Evolutionary conservation across 2,329 filamentous ascomycete species (phyloP).

Genomic region (Hirsutella minnesotensis): DNA sequence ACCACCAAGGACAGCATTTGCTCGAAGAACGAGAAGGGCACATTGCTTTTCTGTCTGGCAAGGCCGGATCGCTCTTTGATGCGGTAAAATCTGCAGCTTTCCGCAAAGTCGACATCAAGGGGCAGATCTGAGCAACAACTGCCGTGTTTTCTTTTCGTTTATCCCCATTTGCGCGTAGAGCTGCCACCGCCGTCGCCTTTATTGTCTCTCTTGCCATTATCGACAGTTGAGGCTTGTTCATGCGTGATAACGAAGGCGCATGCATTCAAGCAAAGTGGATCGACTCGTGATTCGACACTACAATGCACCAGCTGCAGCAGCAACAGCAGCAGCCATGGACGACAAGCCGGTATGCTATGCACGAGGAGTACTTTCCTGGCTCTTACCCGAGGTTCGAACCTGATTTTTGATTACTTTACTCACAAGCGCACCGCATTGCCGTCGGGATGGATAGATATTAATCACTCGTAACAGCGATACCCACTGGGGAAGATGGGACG

Average conservation of each 20-base stretch:
- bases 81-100: slow-evolving; percentile 61
- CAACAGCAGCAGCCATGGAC: background rate
- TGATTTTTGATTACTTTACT: background rate
- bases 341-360: background rate
- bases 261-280: too few species aligned
- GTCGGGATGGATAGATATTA: background rate
- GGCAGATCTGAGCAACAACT: slow-evolving; percentile 60
- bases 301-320: too few species aligned
- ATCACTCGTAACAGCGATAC: slow-evolving; percentile 1
- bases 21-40: slow-evolving; percentile 67
- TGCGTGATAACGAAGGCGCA: too few species aligned
- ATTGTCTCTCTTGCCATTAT: too few species aligned
- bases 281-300: too few species aligned
- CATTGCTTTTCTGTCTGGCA: slow-evolving; percentile 62
- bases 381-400: background rate
- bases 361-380: background rate
- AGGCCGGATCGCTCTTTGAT: slow-evolving; percentile 66
- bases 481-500: background rate
- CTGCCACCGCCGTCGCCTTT: background rate
- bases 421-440: background rate
- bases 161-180: background rate
- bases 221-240: too few species aligned
- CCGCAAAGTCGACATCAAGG: slow-evolving; percentile 88
- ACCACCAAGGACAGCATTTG: slow-evolving; percentile 62
- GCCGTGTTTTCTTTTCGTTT: background rate